phyloP scores from a whole-genome alignment of 768 basidiomycete species.

The Daedaleopsis nitida region DNA sequence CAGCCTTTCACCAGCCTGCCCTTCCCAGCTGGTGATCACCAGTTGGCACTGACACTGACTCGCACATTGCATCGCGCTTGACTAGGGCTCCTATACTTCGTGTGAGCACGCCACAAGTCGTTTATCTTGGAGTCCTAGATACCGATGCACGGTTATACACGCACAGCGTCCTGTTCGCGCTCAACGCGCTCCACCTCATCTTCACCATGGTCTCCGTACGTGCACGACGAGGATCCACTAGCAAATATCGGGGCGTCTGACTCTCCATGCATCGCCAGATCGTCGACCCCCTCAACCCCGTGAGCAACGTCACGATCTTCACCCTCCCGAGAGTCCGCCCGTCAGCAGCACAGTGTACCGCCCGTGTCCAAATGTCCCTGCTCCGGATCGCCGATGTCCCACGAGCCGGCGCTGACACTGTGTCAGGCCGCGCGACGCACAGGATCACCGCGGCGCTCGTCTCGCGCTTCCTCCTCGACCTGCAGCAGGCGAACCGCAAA shows the following conservation, averaged over 20 bases:
- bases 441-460: neutral
- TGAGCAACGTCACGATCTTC: neutral
- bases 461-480: constrained; percentile 1
- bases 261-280: no score
- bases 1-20: no score
- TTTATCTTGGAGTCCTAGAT: neutral
- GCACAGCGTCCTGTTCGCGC: neutral
- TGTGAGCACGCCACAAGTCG: neutral
- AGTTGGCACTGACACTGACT: neutral
- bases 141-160: neutral
- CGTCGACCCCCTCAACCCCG: no score
- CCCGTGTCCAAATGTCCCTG: no score
- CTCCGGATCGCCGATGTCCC: no score
- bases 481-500: neutral
- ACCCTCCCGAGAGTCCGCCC: neutral
- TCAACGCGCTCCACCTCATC: neutral
- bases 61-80: neutral
- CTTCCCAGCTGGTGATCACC: neutral
- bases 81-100: neutral
- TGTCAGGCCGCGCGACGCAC: neutral
- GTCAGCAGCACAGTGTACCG: neutral
- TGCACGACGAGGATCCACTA: neutral
- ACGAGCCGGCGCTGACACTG: no score
- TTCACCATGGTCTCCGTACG: neutral
- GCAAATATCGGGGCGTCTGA: no score